Conservation (phyloP, 768 basidiomycete species). For the Termitomyces sp. region DNA sequence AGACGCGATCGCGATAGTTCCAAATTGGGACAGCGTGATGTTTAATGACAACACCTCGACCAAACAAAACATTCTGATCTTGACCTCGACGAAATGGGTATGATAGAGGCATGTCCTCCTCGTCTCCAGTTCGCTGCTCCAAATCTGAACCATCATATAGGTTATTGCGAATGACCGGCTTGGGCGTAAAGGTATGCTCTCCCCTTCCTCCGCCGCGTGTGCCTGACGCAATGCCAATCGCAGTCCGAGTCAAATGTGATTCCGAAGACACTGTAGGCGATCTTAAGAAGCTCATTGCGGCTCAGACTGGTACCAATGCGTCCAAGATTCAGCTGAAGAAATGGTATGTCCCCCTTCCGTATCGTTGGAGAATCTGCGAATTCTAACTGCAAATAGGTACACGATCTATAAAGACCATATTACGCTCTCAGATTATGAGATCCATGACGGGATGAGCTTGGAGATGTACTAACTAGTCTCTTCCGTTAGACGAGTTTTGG, state of each 20-base stretch:
- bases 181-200: slow-evolving; percentile 89
- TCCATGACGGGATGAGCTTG: slow-evolving; percentile 88
- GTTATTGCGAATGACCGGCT: slow-evolving; percentile 95
- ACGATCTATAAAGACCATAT: slow-evolving; percentile 96
- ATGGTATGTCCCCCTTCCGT: slow-evolving; percentile 54
- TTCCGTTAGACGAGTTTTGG: neutral
- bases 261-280: slow-evolving; percentile 96
- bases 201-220: no score
- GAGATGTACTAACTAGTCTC: slow-evolving; percentile 82
- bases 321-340: slow-evolving; percentile 94
- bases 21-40: slow-evolving; percentile 7
- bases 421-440: slow-evolving; percentile 88
- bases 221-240: neutral
- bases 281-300: slow-evolving; percentile 94
- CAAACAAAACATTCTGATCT: slow-evolving; percentile 1
- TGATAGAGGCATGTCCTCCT: slow-evolving; percentile 40
- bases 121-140: neutral
- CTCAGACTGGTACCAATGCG: slow-evolving; percentile 86
- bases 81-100: slow-evolving; percentile 9
- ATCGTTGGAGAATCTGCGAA: neutral
- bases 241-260: slow-evolving; percentile 94
- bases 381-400: slow-evolving; percentile 55
- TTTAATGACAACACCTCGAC: neutral
- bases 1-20: neutral
- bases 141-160: slow-evolving; percentile 29